Conservation (phyloP, 805 yeast species). For the Candida railenensis region DNA sequence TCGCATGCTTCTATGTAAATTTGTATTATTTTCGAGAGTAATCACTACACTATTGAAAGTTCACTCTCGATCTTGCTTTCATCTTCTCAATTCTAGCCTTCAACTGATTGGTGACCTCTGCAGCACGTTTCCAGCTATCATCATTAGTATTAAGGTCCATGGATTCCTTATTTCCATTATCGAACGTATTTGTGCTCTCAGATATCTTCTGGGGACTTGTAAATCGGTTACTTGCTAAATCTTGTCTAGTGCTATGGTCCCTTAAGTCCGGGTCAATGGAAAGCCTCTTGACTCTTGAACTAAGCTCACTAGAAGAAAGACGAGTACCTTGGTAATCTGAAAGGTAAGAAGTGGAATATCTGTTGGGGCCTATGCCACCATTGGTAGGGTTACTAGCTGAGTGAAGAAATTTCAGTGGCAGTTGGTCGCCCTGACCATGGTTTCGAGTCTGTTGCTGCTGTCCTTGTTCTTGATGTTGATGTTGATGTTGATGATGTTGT, state of each 20-base stretch:
- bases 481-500: not conserved
- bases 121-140: conserved; percentile 86
- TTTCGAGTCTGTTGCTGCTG: not conserved
- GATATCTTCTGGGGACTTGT: conserved; percentile 17
- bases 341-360: not conserved
- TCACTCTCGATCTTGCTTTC: conserved; percentile 57
- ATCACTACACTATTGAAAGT: not conserved
- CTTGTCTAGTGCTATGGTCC: not conserved
- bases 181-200: conserved; percentile 13
- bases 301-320: conserved; percentile 35
- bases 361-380: not conserved
- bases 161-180: conserved; percentile 14
- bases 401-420: not conserved
- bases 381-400: not conserved
- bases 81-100: conserved; percentile 86
- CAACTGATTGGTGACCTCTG: conserved; percentile 82
- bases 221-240: not conserved
- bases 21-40: not conserved
- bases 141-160: conserved; percentile 46
- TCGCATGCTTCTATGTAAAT: no score
- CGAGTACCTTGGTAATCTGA: conserved; percentile 9
- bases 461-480: not conserved
- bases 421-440: not conserved
- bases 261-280: conserved; percentile 26
- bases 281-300: conserved; percentile 39